phyloP scores from a whole-genome alignment of 208 protist species.

The Angomonas ambiguus region DNA sequence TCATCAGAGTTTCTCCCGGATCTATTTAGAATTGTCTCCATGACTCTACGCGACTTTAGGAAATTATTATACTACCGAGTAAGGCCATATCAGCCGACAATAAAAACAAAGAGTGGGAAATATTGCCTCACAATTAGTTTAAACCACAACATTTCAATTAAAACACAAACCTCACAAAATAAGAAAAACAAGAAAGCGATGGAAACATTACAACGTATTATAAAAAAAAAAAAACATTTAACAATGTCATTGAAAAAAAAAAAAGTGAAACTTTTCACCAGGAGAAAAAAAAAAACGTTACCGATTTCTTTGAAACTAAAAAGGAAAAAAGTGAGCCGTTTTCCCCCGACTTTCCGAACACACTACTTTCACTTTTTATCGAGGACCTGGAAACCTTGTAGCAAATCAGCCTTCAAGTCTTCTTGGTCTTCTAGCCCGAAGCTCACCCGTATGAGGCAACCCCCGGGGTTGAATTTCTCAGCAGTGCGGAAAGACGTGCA shows the following conservation, averaged over 20 bases:
- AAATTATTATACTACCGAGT: no score
- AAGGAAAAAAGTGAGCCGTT: neutral
- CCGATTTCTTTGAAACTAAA: neutral
- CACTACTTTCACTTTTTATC: neutral
- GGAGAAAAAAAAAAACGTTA: constrained; percentile 1
- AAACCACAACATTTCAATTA: no score
- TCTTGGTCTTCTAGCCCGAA: constrained; percentile 20
- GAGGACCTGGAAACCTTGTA: constrained; percentile 13
- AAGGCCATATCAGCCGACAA: no score
- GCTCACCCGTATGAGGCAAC: constrained; percentile 13
- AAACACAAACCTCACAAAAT: constrained; percentile 7
- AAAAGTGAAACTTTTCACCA: neutral
- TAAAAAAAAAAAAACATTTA: constrained; percentile 3
- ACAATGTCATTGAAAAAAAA: no score
- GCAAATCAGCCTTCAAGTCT: constrained; percentile 24
- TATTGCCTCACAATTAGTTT: no score
- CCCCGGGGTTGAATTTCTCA: constrained; percentile 8
- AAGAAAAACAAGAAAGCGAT: neutral
- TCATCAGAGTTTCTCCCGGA: constrained; percentile 16
- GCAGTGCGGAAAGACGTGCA: constrained; percentile 5
- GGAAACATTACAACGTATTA: neutral
- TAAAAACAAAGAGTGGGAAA: no score
- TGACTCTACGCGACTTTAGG: no score
- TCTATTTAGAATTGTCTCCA: no score
- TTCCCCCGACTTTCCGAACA: neutral